Percentiles rank a stretch among this genome's conserved stretches.
Evolutionary conservation across 352 stramenopile genomes (phyloP).

Genomic region (Achlya hypogyna): DNA sequence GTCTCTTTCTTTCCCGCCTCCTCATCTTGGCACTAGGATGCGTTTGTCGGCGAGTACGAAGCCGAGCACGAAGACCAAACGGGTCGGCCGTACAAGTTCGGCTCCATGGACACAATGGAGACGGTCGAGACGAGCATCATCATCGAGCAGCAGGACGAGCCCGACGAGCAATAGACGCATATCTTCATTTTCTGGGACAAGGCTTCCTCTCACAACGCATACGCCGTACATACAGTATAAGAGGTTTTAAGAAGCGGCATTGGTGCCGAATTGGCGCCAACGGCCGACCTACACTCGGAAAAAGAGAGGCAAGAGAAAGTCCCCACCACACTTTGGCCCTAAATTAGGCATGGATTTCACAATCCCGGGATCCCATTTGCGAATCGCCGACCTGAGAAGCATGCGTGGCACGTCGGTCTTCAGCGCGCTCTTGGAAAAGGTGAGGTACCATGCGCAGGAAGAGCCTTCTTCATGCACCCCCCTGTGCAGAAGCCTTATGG

Average conservation of each 20-base stretch:
- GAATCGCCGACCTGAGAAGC: not conserved
- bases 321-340: not conserved
- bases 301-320: not conserved
- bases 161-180: not conserved
- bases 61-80: conserved; percentile 1
- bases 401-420: conserved; percentile 3
- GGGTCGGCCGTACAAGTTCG: not conserved
- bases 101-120: not conserved
- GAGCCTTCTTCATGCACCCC: not conserved
- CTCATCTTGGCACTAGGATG: not conserved
- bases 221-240: not conserved
- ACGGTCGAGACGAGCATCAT: not conserved
- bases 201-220: too few relatives aligned
- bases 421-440: conserved; percentile 17
- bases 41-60: conserved; percentile 21
- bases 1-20: not conserved
- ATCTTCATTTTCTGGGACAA: too few relatives aligned
- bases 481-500: not conserved
- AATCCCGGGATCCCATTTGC: not conserved
- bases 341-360: not conserved
- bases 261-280: not conserved
- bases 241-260: not conserved
- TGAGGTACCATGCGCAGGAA: not conserved
- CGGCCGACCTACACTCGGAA: not conserved
- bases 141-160: not conserved